Conservation (phyloP, 1,284 basidiomycete genomes). For the Malassezia furfur region DNA sequence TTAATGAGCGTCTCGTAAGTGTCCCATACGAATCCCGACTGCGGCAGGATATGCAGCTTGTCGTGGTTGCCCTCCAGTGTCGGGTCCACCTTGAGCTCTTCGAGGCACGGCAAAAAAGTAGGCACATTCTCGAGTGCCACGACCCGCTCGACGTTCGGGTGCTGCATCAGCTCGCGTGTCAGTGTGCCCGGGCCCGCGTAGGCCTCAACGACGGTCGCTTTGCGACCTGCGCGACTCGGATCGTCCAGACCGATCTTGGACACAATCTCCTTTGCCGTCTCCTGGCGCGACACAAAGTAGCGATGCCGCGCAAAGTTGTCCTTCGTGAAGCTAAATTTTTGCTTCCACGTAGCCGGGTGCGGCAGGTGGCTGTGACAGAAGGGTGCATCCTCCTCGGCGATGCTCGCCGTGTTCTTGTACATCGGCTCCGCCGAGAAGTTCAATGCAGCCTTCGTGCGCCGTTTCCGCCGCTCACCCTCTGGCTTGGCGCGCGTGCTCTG, state of each 20-base stretch:
- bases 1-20: slow-evolving; percentile 27
- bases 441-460: background rate
- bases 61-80: slow-evolving; percentile 12
- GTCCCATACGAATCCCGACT: slow-evolving; percentile 28
- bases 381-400: background rate
- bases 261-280: slow-evolving; percentile 25
- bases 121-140: slow-evolving; percentile 33
- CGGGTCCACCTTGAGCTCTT: slow-evolving; percentile 18
- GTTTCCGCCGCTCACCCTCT: background rate
- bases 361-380: slow-evolving; percentile 25
- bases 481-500: background rate
- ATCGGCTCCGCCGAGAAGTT: slow-evolving; percentile 2
- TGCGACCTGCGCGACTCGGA: slow-evolving; percentile 20
- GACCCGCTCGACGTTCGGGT: slow-evolving; percentile 40
- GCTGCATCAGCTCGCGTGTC: slow-evolving; percentile 29
- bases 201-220: slow-evolving; percentile 39
- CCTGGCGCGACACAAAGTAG: slow-evolving; percentile 33
- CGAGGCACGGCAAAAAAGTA: slow-evolving; percentile 19
- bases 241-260: slow-evolving; percentile 20
- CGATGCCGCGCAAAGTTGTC: slow-evolving; percentile 21
- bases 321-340: slow-evolving; percentile 20
- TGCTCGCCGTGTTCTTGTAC: background rate
- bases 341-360: slow-evolving; percentile 23
- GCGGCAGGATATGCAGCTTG: slow-evolving; percentile 21
- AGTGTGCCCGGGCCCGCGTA: slow-evolving; percentile 42